Evolutionary conservation across 1,284 basidiomycete species (phyloP).

Genomic region (Trichosporon sp.): DNA sequence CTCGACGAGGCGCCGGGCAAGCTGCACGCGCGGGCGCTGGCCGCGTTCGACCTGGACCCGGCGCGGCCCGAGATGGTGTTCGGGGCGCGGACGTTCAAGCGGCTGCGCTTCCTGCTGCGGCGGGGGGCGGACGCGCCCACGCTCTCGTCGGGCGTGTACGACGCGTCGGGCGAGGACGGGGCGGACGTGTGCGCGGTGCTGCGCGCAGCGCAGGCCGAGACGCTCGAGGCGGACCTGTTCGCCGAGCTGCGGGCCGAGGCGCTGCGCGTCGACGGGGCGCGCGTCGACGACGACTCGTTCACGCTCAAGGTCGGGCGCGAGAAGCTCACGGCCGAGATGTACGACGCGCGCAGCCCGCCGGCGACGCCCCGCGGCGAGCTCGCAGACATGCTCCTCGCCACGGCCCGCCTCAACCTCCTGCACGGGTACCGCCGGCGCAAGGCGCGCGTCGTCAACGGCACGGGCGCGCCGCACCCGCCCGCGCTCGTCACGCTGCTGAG

Average conservation of each 20-base stretch:
- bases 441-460: conserved; percentile 19
- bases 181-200: conserved; percentile 18
- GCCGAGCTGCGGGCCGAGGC: conserved; percentile 34
- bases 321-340: conserved; percentile 35
- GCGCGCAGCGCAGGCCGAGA: conserved; percentile 42
- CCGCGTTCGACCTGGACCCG: conserved; percentile 45
- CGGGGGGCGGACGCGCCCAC: not conserved
- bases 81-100: conserved; percentile 30
- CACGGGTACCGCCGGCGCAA: conserved; percentile 36
- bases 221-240: conserved; percentile 48
- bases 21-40: conserved; percentile 34
- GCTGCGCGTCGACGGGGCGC: conserved; percentile 17
- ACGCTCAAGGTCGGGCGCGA: conserved; percentile 24
- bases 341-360: conserved; percentile 28
- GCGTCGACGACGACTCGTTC: conserved; percentile 24
- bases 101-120: conserved; percentile 29
- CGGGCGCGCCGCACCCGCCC: not conserved
- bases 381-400: conserved; percentile 33
- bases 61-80: conserved; percentile 33
- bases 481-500: conserved; percentile 34
- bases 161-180: conserved; percentile 7
- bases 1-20: conserved; percentile 39
- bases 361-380: conserved; percentile 11
- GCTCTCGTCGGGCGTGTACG: conserved; percentile 9
- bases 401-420: conserved; percentile 30